Evolutionary conservation across 768 basidiomycete genomes (phyloP).

Genomic region (Lyophyllum semitale): DNA sequence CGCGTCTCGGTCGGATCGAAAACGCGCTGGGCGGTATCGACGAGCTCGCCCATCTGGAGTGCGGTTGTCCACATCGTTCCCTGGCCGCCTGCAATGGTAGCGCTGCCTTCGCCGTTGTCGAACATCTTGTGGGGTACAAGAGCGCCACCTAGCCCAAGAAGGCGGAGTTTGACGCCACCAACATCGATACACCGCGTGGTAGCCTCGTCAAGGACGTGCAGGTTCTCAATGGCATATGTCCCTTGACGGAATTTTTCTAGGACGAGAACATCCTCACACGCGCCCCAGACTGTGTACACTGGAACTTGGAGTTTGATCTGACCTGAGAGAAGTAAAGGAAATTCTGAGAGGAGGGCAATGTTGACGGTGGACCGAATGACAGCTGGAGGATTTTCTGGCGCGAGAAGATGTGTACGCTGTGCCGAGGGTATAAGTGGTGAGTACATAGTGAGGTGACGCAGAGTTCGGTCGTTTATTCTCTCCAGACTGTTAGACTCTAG

Average conservation of each 20-base stretch:
- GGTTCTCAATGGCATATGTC: conserved; percentile 83
- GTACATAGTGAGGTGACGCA: conserved; percentile 95
- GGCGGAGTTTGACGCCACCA: conserved; percentile 89
- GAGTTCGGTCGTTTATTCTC: conserved; percentile 92
- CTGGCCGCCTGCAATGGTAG: conserved; percentile 97
- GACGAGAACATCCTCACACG: conserved; percentile 93
- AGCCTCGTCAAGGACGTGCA: conserved; percentile 92
- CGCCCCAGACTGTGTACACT: conserved; percentile 96
- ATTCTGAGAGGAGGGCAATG: conserved; percentile 87
- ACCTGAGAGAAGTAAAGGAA: conserved; percentile 87
- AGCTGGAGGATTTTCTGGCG: conserved; percentile 67
- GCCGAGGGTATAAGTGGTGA: conserved; percentile 88
- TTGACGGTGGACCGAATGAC: conserved; percentile 73
- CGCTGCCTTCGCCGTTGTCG: conserved; percentile 89
- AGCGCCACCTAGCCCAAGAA: conserved; percentile 96
- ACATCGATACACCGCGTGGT: conserved; percentile 91
- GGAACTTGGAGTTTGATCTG: conserved; percentile 91
- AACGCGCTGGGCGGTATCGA: conserved; percentile 94
- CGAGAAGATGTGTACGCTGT: conserved; percentile 77
- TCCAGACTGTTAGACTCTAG: conserved; percentile 79
- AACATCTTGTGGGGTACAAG: conserved; percentile 95
- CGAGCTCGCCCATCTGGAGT: conserved; percentile 95
- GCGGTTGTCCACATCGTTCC: conserved; percentile 99
- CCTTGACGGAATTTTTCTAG: conserved; percentile 91
- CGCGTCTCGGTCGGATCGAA: conserved; percentile 94